Evolutionary conservation across 768 basidiomycete genomes (phyloP).

Genomic region (Russula dissimulans): DNA sequence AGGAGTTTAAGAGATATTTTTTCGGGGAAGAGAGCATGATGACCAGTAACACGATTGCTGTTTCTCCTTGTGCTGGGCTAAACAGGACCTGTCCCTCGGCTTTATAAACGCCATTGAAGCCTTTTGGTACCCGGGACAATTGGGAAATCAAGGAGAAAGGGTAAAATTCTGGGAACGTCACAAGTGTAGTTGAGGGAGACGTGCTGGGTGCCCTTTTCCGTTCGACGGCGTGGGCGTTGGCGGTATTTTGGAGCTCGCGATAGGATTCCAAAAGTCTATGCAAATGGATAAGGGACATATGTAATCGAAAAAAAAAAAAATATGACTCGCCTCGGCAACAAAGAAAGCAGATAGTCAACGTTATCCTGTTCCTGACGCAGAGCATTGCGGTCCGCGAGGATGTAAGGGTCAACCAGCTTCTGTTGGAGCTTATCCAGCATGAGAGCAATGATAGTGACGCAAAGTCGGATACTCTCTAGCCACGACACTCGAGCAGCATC

Average conservation of each 20-base stretch:
- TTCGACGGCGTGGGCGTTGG: slow-evolving; percentile 60
- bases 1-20: slow-evolving; percentile 65
- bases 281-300: slow-evolving; percentile 5
- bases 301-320: not conserved
- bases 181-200: slow-evolving; percentile 49
- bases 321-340: slow-evolving; percentile 65
- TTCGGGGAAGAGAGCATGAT: slow-evolving; percentile 73
- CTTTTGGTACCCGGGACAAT: slow-evolving; percentile 44
- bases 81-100: slow-evolving; percentile 45
- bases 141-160: slow-evolving; percentile 77
- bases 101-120: slow-evolving; percentile 32
- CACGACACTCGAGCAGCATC: slow-evolving; percentile 77
- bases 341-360: slow-evolving; percentile 71
- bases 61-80: slow-evolving; percentile 76
- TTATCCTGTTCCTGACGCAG: slow-evolving; percentile 84
- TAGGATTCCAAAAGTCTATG: slow-evolving; percentile 79
- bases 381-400: slow-evolving; percentile 50
- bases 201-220: slow-evolving; percentile 52
- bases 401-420: slow-evolving; percentile 57
- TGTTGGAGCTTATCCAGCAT: slow-evolving; percentile 88
- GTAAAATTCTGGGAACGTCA: slow-evolving; percentile 89
- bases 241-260: slow-evolving; percentile 65
- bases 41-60: slow-evolving; percentile 74
- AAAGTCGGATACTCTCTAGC: slow-evolving; percentile 86
- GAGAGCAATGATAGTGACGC: slow-evolving; percentile 78